phyloP scores from a whole-genome alignment of 2,329 filamentous ascomycete genomes.

The Falciphora oryzae region DNA sequence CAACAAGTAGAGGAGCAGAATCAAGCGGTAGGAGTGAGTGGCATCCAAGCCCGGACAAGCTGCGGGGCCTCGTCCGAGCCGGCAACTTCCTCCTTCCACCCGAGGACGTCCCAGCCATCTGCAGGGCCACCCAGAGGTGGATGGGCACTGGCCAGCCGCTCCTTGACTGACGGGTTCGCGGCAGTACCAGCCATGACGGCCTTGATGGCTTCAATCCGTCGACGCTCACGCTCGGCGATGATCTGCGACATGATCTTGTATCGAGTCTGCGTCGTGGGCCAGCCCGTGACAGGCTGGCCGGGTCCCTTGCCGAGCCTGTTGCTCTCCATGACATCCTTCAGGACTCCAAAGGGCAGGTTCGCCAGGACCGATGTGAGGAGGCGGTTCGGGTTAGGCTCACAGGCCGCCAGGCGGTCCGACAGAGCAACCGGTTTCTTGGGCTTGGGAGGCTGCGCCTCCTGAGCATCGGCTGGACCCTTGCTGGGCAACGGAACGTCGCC shows the following conservation, averaged over 20 bases:
- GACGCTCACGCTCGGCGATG: conserved; percentile 51
- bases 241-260: conserved; percentile 43
- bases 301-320: conserved; percentile 40
- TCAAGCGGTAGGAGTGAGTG: no score
- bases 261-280: conserved; percentile 41
- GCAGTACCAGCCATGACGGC: conserved; percentile 9
- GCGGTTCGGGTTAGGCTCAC: conserved; percentile 25
- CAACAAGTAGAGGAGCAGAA: no score
- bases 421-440: no score
- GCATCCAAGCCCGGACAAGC: no score
- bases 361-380: conserved; percentile 61
- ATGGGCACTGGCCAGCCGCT: conserved; percentile 10
- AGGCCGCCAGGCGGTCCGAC: not conserved
- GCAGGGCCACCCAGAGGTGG: conserved; percentile 9
- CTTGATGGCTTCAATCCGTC: conserved; percentile 42
- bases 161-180: conserved; percentile 12
- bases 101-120: conserved; percentile 17
- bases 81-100: conserved; percentile 14
- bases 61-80: no score
- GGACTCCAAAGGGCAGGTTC: conserved; percentile 61
- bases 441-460: not conserved
- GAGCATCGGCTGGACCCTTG: no score
- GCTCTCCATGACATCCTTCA: conserved; percentile 62
- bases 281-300: conserved; percentile 32
- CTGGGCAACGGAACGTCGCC: conserved; percentile 51